Evolutionary conservation across 73 alveolate genomes (phyloP).

Genomic region (Paramecium primaurelia): DNA sequence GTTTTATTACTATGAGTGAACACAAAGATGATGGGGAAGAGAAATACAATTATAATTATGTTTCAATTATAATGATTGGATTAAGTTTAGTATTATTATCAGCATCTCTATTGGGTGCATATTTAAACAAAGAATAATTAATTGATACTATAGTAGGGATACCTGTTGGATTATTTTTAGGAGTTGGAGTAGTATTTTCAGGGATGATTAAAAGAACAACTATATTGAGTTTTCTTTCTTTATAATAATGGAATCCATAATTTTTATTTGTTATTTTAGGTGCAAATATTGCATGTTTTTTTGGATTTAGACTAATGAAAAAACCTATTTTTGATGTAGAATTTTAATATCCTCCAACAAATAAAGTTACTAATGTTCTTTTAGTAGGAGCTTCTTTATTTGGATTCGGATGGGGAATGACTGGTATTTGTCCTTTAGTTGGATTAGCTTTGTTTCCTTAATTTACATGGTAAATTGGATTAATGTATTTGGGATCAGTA

Average conservation of each 20-base stretch:
- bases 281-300: conserved; percentile 80
- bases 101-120: neutral
- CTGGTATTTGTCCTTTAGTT: conserved; percentile 97
- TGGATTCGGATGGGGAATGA: conserved; percentile 98
- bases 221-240: conserved; percentile 79
- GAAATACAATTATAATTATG: neutral
- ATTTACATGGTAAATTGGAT: conserved; percentile 37
- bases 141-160: neutral
- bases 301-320: conserved; percentile 70
- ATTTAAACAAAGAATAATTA: neutral
- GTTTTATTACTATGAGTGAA: neutral
- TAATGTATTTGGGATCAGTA: conserved; percentile 30
- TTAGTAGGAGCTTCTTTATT: conserved; percentile 89
- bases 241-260: conserved; percentile 89
- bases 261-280: conserved; percentile 86
- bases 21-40: neutral
- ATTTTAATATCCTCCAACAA: conserved; percentile 73
- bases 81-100: neutral
- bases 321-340: conserved; percentile 67
- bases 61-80: neutral
- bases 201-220: conserved; percentile 91
- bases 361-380: conserved; percentile 72
- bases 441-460: conserved; percentile 71
- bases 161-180: conserved; percentile 65
- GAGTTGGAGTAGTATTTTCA: conserved; percentile 83